Conservation (phyloP, 768 basidiomycete species). For the Tricholoma sp. region DNA sequence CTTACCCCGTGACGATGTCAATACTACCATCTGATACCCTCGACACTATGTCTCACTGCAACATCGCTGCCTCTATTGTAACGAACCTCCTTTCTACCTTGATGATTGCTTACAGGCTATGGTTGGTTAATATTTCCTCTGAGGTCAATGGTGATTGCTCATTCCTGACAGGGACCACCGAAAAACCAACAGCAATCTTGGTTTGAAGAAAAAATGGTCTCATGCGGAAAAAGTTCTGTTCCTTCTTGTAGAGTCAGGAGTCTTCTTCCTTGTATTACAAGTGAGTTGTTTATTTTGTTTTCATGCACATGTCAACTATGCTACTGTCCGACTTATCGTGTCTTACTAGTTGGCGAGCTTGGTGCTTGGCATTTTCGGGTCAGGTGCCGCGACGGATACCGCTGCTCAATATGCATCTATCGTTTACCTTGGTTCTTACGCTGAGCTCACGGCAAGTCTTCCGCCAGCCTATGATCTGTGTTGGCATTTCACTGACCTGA, state of each 20-base stretch:
- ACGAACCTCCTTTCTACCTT: background rate
- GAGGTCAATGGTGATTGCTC: background rate
- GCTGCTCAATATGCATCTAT: background rate
- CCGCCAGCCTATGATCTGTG: background rate
- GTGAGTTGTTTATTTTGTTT: background rate
- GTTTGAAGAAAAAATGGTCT: background rate
- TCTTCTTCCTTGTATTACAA: background rate
- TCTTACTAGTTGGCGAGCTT: background rate
- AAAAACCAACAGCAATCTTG: background rate
- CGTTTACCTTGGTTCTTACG: background rate
- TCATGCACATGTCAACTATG: background rate
- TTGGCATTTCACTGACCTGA: background rate
- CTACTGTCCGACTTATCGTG: background rate
- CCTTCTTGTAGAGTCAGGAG: background rate
- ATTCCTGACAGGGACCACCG: background rate
- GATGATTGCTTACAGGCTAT: background rate
- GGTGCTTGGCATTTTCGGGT: background rate
- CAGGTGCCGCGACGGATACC: background rate
- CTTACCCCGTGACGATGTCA: background rate
- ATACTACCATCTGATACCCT: background rate
- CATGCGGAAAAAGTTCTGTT: background rate
- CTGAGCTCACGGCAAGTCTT: background rate
- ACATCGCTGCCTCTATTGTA: background rate
- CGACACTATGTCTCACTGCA: background rate
- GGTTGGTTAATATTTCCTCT: background rate